phyloP scores from a whole-genome alignment of 2,329 filamentous ascomycete genomes.

The Exophiala lecanii-corni region DNA sequence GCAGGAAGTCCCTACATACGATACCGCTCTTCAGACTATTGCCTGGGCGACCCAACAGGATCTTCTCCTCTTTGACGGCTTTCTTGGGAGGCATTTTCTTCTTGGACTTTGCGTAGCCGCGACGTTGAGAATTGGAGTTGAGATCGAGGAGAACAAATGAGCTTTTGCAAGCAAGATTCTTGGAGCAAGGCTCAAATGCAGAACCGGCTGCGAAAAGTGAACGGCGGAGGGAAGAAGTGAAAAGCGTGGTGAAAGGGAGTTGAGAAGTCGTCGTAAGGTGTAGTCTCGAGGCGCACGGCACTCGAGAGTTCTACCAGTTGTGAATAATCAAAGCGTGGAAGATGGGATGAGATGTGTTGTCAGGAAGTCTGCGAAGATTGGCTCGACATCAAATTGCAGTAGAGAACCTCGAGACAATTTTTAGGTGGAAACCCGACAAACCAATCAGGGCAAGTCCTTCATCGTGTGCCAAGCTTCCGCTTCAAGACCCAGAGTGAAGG shows the following conservation, averaged over 20 bases:
- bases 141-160: slow-evolving; percentile 9
- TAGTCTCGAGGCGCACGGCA: slow-evolving; percentile 13
- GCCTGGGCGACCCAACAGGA: slow-evolving; percentile 89
- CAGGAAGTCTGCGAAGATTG: no score
- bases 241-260: slow-evolving; percentile 30
- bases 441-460: no score
- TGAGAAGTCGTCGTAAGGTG: slow-evolving; percentile 9
- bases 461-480: no score
- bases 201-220: slow-evolving; percentile 61
- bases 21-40: slow-evolving; percentile 99
- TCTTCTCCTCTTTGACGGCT: slow-evolving; percentile 83
- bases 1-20: slow-evolving; percentile 59
- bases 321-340: background rate
- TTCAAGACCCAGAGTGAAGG: no score
- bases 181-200: slow-evolving; percentile 49
- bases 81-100: slow-evolving; percentile 96
- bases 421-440: no score
- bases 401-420: no score
- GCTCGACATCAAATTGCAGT: no score
- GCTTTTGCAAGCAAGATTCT: slow-evolving; percentile 13
- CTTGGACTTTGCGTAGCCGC: slow-evolving; percentile 54
- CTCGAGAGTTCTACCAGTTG: no score
- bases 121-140: slow-evolving; percentile 22
- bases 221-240: slow-evolving; percentile 54
- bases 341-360: slow-evolving; percentile 1